Percentiles rank a stretch among this genome's conserved stretches.
These are phyloP conservation scores for Salisapilia sapeloensis DNA, from an alignment of 352 stramenopile genomes.

Conservation along the genomic window DNA sequence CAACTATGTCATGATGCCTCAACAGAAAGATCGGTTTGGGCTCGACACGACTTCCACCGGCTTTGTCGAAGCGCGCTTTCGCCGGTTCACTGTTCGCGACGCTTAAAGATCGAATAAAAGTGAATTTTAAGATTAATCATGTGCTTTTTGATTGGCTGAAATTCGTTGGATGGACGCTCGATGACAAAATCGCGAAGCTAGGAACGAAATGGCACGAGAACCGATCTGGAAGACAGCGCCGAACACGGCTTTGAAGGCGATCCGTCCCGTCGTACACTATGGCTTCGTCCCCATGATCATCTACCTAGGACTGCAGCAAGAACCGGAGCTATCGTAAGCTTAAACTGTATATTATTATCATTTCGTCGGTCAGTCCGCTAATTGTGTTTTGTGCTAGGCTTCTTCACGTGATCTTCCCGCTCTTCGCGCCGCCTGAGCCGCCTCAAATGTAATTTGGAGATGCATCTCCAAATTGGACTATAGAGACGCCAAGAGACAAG, in stretches of 20 bases:
- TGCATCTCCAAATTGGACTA: neutral
- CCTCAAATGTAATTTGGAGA: slow-evolving; percentile 17
- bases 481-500: too few relatives aligned
- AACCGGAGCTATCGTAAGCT: slow-evolving; percentile 50
- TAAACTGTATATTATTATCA: too few relatives aligned
- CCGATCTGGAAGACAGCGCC: slow-evolving; percentile 68
- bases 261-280: slow-evolving; percentile 75
- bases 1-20: slow-evolving; percentile 60
- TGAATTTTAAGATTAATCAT: too few relatives aligned
- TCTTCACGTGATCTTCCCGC: slow-evolving; percentile 57
- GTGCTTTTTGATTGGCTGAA: too few relatives aligned
- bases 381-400: slow-evolving; percentile 12
- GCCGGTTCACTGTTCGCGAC: slow-evolving; percentile 34
- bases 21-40: slow-evolving; percentile 46
- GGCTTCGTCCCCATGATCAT: slow-evolving; percentile 69
- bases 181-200: too few relatives aligned
- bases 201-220: slow-evolving; percentile 22
- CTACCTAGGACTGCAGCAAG: slow-evolving; percentile 65
- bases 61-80: slow-evolving; percentile 54
- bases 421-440: slow-evolving; percentile 38
- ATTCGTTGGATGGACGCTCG: too few relatives aligned
- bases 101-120: too few relatives aligned
- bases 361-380: slow-evolving; percentile 1
- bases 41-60: slow-evolving; percentile 16
- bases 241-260: slow-evolving; percentile 56